Conservation (phyloP, 2,329 filamentous ascomycete species). For the Ophiocordyceps australis region DNA sequence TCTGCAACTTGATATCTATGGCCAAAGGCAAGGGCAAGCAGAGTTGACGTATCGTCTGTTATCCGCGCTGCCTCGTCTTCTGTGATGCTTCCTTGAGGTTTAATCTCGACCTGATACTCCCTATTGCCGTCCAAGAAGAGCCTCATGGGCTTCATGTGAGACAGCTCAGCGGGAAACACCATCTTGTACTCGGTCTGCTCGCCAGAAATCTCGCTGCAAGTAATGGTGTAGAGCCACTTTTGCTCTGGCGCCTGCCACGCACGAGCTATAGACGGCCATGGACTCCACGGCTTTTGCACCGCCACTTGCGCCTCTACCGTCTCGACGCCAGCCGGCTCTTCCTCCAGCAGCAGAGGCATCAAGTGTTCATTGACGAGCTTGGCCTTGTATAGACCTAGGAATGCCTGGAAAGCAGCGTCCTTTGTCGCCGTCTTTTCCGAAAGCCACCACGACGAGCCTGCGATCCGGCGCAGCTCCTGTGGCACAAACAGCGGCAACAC, state of each 20-base stretch:
- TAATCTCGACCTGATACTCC: constrained; percentile 18
- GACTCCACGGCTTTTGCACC: constrained; percentile 21
- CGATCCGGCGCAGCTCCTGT: constrained; percentile 10
- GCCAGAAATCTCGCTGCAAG: constrained; percentile 13
- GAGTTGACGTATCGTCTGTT: constrained; percentile 23
- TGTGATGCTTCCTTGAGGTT: constrained; percentile 5
- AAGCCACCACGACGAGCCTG: constrained; percentile 31
- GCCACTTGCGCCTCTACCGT: constrained; percentile 14
- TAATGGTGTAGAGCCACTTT: constrained; percentile 12
- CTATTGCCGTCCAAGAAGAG: constrained; percentile 19
- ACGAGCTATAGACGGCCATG: constrained; percentile 25
- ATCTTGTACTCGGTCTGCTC: constrained; percentile 18
- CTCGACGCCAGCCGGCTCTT: constrained; percentile 19
- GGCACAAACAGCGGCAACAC: constrained; percentile 54
- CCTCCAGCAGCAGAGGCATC: constrained; percentile 38
- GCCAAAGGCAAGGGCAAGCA: constrained; percentile 27
- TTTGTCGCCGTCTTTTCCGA: constrained; percentile 57
- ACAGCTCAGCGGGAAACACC: constrained; percentile 22
- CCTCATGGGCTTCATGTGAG: constrained; percentile 14
- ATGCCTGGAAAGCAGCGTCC: constrained; percentile 74
- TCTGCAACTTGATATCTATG: constrained; percentile 24
- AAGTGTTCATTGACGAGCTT: constrained; percentile 64
- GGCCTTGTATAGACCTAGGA: constrained; percentile 46
- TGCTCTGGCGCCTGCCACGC: constrained; percentile 16
- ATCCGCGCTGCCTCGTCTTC: constrained; percentile 3